Conservation (phyloP, 371 early-diverging fungal species). For the Saksenaea vasiformis region DNA sequence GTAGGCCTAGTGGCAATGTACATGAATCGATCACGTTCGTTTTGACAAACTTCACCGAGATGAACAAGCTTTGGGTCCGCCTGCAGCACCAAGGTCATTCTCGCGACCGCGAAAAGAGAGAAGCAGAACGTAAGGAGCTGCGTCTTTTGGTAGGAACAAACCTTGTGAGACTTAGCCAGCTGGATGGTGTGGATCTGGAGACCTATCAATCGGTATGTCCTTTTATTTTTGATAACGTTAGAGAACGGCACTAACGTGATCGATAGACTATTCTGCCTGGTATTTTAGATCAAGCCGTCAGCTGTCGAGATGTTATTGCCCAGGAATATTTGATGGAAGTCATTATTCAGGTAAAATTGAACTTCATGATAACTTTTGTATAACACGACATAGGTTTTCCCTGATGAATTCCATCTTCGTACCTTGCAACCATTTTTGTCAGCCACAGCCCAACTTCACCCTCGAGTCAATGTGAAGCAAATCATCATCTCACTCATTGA, state of each 20-base stretch:
- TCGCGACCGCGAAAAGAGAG: slow-evolving; percentile 89
- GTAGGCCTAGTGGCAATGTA: slow-evolving; percentile 80
- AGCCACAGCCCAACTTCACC: slow-evolving; percentile 87
- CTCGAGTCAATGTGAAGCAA: slow-evolving; percentile 90
- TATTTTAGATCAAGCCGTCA: slow-evolving; percentile 92
- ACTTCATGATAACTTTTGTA: neutral
- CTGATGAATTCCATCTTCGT: slow-evolving; percentile 93
- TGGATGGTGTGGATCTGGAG: slow-evolving; percentile 83
- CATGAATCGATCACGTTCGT: slow-evolving; percentile 92
- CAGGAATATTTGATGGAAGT: slow-evolving; percentile 99
- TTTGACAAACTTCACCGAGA: slow-evolving; percentile 95
- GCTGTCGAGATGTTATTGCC: slow-evolving; percentile 95
- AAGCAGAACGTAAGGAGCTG: slow-evolving; percentile 93
- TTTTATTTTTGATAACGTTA: neutral
- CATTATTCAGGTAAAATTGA: slow-evolving; percentile 80
- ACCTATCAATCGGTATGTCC: slow-evolving; percentile 72
- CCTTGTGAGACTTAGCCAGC: slow-evolving; percentile 88
- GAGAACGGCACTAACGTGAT: slow-evolving; percentile 9
- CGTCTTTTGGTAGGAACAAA: slow-evolving; percentile 95
- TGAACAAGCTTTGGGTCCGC: slow-evolving; percentile 99
- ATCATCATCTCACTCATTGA: slow-evolving; percentile 94
- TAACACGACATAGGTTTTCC: slow-evolving; percentile 69
- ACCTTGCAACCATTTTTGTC: slow-evolving; percentile 87
- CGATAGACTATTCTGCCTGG: slow-evolving; percentile 78
- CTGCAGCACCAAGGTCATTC: slow-evolving; percentile 95